A percentile compares a stretch with the other conserved stretches of the same genome.
phyloP scores from a whole-genome alignment of 331 rosid species.

The Spiraea crenata region DNA sequence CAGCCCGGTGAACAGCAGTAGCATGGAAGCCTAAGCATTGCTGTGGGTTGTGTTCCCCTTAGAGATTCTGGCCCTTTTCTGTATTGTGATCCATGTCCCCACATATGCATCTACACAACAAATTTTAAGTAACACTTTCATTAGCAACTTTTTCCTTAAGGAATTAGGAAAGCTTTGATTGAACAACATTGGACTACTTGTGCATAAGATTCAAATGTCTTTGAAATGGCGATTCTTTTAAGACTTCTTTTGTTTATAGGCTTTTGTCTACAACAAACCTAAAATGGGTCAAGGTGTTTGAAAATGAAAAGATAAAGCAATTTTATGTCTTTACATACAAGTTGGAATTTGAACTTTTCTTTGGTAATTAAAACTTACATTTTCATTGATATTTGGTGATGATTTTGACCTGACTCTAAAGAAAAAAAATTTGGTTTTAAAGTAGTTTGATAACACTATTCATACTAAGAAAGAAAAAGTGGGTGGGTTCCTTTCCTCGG shows the following conservation, averaged over 20 bases:
- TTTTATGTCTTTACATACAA: not conserved
- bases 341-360: constrained; percentile 11
- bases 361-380: not conserved
- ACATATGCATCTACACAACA: constrained; percentile 78
- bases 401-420: not conserved
- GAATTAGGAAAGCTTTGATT: not conserved
- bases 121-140: not conserved
- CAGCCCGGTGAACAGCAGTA: constrained; percentile 83
- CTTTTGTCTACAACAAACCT: constrained; percentile 1
- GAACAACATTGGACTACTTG: constrained; percentile 2
- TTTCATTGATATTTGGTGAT: not conserved
- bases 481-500: not conserved
- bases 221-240: constrained; percentile 19
- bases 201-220: not conserved
- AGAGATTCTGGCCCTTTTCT: constrained; percentile 94
- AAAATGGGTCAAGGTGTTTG: constrained; percentile 8
- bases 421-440: too few relatives aligned
- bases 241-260: constrained; percentile 3
- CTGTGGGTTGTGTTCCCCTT: constrained; percentile 90
- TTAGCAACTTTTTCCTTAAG: not conserved
- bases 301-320: constrained; percentile 16
- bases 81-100: constrained; percentile 95
- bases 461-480: too few relatives aligned
- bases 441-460: too few relatives aligned
- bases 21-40: constrained; percentile 90